Conservation (phyloP, 371 early-diverging fungal species). For the Apophysomyces elegans region DNA sequence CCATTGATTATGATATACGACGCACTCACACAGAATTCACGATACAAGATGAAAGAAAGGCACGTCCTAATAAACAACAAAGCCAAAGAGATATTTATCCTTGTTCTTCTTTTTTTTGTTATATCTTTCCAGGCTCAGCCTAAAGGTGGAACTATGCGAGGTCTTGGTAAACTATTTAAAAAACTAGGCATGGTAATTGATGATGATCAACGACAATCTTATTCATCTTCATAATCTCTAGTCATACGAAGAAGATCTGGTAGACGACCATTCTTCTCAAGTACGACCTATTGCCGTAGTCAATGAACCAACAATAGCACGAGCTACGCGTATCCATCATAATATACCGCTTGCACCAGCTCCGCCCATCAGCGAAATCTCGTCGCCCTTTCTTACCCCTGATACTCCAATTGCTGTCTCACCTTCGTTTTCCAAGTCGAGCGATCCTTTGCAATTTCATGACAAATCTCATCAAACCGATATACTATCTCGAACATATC, state of each 20-base stretch:
- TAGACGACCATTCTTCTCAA: conserved; percentile 20
- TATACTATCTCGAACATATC: background rate
- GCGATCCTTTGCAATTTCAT: background rate
- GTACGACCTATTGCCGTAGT: conserved; percentile 22
- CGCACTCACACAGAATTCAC: background rate
- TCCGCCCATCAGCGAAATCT: conserved; percentile 9
- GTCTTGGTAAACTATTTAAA: conserved; percentile 26
- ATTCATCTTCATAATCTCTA: background rate
- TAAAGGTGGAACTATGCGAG: conserved; percentile 21
- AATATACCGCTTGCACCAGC: conserved; percentile 32
- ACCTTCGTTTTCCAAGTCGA: conserved; percentile 1
- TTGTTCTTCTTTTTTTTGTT: no score
- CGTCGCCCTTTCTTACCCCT: conserved; percentile 4
- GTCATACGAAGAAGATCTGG: conserved; percentile 26
- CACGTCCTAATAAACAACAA: conserved; percentile 11
- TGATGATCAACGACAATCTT: background rate
- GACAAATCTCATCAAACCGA: background rate
- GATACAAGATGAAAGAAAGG: conserved; percentile 2
- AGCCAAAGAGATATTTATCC: conserved; percentile 7
- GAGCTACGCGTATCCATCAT: conserved; percentile 22
- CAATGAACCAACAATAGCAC: conserved; percentile 11
- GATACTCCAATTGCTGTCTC: conserved; percentile 17
- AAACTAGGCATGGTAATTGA: conserved; percentile 26
- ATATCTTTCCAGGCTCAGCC: conserved; percentile 13
- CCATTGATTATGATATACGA: background rate